phyloP scores from a whole-genome alignment of 257 asterid genomes.

The Pogostemon cablin region DNA sequence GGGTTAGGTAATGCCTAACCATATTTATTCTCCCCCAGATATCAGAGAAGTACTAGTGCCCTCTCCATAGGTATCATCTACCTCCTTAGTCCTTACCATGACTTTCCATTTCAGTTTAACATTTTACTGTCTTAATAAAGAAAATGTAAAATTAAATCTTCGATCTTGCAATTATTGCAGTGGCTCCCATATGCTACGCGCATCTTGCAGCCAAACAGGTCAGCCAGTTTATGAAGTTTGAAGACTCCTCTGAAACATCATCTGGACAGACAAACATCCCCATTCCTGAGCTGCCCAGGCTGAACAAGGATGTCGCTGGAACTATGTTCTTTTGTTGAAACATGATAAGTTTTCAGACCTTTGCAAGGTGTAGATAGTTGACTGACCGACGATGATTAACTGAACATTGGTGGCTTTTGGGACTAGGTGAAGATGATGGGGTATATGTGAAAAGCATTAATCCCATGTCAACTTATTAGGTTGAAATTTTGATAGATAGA shows the following conservation, averaged over 20 bases:
- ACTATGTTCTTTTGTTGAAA: conserved; percentile 94
- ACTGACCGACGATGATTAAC: neutral
- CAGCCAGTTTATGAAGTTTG: conserved; percentile 72
- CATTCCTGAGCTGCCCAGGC: conserved; percentile 77
- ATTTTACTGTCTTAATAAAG: neutral
- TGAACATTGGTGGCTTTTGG: conserved; percentile 6
- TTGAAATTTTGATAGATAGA: conserved; percentile 27
- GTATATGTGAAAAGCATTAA: neutral
- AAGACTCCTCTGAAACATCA: conserved; percentile 64
- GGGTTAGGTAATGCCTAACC: conserved; percentile 1
- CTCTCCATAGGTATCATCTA: conserved; percentile 64
- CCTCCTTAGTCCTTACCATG: conserved; percentile 9
- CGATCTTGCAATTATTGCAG: conserved; percentile 44
- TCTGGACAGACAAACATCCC: conserved; percentile 44
- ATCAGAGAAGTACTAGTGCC: conserved; percentile 88
- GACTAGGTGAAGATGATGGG: conserved; percentile 27
- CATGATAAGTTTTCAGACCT: neutral
- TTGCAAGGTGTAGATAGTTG: conserved; percentile 35
- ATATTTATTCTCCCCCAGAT: conserved; percentile 47
- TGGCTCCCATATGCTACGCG: conserved; percentile 87
- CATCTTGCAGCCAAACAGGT: conserved; percentile 92
- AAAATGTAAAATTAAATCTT: neutral
- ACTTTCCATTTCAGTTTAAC: neutral
- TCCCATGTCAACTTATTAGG: conserved; percentile 25
- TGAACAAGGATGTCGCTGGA: conserved; percentile 65